Evolutionary conservation across 345 rosid genomes (phyloP).

Genomic region (Pseudoturritis turrita): DNA sequence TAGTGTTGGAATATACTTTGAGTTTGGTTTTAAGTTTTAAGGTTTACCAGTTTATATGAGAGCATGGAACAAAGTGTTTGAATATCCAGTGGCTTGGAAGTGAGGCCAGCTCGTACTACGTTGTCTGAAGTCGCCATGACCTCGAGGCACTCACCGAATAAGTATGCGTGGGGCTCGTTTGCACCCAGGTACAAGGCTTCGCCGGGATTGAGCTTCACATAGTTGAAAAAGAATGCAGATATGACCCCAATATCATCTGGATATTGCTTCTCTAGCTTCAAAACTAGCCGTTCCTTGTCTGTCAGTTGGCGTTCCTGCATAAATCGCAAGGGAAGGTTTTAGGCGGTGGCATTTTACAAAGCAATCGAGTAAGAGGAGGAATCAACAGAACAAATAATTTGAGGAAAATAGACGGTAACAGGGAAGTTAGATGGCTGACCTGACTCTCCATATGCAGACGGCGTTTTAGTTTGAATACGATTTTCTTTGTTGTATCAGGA

Average conservation of each 20-base stretch:
- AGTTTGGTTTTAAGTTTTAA: not conserved
- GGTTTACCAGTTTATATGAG: constrained; percentile 77
- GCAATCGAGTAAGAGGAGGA: not conserved
- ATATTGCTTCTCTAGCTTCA: constrained; percentile 81
- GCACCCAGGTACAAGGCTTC: constrained; percentile 96
- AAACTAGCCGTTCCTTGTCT: constrained; percentile 78
- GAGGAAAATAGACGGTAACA: not conserved
- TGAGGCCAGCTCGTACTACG: constrained; percentile 98
- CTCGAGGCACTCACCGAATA: constrained; percentile 85
- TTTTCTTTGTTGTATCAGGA: constrained; percentile 56
- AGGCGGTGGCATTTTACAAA: not conserved
- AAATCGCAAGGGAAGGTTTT: not conserved
- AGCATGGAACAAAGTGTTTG: constrained; percentile 96
- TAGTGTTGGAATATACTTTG: not conserved
- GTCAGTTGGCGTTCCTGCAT: constrained; percentile 70
- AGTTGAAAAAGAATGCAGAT: constrained; percentile 81
- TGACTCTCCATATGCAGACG: constrained; percentile 61
- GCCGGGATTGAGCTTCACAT: constrained; percentile 88
- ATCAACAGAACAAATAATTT: not conserved
- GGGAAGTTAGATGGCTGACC: constrained; percentile 39
- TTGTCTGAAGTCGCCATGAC: constrained; percentile 99
- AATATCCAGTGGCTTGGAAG: constrained; percentile 81
- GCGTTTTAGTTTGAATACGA: constrained; percentile 50
- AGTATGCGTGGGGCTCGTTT: constrained; percentile 93
- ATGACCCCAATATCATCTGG: constrained; percentile 83